Conservation (phyloP, 2,329 filamentous ascomycete genomes). For the Diaporthe amygdali region DNA sequence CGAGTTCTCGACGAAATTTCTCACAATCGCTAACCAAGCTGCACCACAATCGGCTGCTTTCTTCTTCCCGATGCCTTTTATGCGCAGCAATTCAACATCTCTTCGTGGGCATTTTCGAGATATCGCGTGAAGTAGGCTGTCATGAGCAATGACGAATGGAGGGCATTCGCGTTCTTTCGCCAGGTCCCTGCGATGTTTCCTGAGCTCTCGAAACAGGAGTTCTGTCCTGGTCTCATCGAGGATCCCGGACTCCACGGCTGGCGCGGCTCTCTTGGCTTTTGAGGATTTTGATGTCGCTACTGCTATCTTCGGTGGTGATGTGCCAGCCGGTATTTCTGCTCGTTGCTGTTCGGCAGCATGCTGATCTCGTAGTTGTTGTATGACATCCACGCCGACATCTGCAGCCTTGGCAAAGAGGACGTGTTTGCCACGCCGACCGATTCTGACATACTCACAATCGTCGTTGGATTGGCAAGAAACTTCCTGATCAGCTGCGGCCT, state of each 20-base stretch:
- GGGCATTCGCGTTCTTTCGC: constrained; percentile 10
- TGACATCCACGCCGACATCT: neutral
- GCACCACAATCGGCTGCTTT: constrained; percentile 8
- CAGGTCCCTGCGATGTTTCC: neutral
- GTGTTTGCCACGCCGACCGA: constrained; percentile 11
- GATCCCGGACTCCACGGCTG: neutral
- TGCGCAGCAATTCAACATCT: neutral
- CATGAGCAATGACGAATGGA: constrained; percentile 7
- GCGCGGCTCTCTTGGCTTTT: neutral
- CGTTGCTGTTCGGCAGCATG: neutral
- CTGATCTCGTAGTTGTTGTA: neutral
- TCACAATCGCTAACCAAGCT: constrained; percentile 17
- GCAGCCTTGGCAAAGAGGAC: neutral
- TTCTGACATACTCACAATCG: neutral
- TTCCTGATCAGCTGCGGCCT: neutral
- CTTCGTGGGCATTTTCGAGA: constrained; percentile 2
- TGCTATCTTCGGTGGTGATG: neutral
- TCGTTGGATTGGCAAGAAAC: neutral
- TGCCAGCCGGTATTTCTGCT: neutral
- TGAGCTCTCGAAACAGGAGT: constrained; percentile 5
- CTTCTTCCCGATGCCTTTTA: constrained; percentile 6
- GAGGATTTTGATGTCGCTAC: neutral
- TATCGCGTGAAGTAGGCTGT: constrained; percentile 5
- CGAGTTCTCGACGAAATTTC: neutral
- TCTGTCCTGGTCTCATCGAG: neutral